A percentile compares a stretch with the other conserved stretches of the same genome.
Conservation (phyloP, 148 eudicot genomes). For the Vaccinium myrtillus region DNA sequence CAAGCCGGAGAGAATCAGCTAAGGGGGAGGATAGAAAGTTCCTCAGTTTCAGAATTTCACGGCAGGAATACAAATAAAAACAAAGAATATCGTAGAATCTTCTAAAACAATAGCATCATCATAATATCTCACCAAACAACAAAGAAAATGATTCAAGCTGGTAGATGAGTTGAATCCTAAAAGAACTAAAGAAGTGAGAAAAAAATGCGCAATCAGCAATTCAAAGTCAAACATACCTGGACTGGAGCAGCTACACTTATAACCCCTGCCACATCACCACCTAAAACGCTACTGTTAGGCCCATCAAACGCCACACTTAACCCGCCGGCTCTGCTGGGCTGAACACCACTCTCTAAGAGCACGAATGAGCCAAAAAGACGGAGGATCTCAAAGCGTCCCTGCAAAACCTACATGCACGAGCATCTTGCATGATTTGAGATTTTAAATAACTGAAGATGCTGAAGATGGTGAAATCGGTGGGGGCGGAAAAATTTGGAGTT, state of each 20-base stretch:
- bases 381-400: slow-evolving; percentile 36
- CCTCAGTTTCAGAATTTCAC: not conserved
- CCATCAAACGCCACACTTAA: slow-evolving; percentile 28
- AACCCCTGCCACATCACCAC: slow-evolving; percentile 37
- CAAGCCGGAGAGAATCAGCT: not conserved
- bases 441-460: not conserved
- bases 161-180: not conserved
- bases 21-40: not conserved
- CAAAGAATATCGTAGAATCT: not conserved
- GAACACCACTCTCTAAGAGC: slow-evolving; percentile 27
- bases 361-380: slow-evolving; percentile 29
- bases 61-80: not conserved
- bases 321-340: slow-evolving; percentile 30
- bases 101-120: not conserved
- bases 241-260: slow-evolving; percentile 32
- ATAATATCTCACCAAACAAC: not conserved
- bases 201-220: not conserved
- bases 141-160: not conserved
- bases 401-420: slow-evolving; percentile 12
- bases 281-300: slow-evolving; percentile 31
- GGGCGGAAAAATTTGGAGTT: no score
- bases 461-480: no score
- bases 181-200: not conserved
- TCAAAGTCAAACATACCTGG: slow-evolving; percentile 23
- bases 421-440: not conserved